Evolutionary conservation across 345 rosid species (phyloP).

Genomic region (Ceriops tagal): DNA sequence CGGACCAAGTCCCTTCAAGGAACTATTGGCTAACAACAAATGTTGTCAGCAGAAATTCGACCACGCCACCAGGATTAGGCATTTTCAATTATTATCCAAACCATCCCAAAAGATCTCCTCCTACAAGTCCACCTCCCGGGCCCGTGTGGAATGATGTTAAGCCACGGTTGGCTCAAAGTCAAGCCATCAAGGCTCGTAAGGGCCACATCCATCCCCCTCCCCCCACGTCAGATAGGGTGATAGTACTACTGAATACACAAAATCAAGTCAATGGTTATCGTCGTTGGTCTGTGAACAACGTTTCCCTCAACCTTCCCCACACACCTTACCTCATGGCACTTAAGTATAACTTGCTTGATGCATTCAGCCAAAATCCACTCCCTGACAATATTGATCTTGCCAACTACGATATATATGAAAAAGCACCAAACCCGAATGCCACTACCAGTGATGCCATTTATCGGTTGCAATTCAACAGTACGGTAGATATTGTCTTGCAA

Average conservation of each 20-base stretch:
- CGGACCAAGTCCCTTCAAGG: conserved; percentile 49
- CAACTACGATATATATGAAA: conserved; percentile 17
- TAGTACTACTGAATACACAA: conserved; percentile 60
- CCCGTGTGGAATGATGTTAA: conserved; percentile 45
- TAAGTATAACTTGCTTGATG: conserved; percentile 36
- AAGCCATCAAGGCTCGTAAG: conserved; percentile 46
- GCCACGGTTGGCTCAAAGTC: conserved; percentile 45
- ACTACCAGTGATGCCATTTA: conserved; percentile 42
- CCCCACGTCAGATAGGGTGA: conserved; percentile 45
- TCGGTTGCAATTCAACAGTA: conserved; percentile 42
- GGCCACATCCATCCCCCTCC: conserved; percentile 36
- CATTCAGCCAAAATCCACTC: conserved; percentile 44
- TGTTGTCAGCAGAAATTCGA: conserved; percentile 48
- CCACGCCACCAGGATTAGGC: conserved; percentile 47
- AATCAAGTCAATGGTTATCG: conserved; percentile 31
- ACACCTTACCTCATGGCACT: conserved; percentile 60
- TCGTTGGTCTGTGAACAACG: conserved; percentile 67
- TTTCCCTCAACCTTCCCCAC: conserved; percentile 47
- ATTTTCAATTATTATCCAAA: conserved; percentile 57
- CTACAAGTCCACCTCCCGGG: conserved; percentile 33
- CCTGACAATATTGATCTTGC: conserved; percentile 32
- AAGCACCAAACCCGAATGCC: conserved; percentile 29
- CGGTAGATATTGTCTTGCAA: conserved; percentile 63
- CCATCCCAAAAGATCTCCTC: conserved; percentile 43
- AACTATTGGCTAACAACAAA: conserved; percentile 67